Evolutionary conservation across 1,139 yeast species (phyloP), one percentile per base, ranked within the genome.

Genomic region (Lodderomyces parapsilosis): DNA sequence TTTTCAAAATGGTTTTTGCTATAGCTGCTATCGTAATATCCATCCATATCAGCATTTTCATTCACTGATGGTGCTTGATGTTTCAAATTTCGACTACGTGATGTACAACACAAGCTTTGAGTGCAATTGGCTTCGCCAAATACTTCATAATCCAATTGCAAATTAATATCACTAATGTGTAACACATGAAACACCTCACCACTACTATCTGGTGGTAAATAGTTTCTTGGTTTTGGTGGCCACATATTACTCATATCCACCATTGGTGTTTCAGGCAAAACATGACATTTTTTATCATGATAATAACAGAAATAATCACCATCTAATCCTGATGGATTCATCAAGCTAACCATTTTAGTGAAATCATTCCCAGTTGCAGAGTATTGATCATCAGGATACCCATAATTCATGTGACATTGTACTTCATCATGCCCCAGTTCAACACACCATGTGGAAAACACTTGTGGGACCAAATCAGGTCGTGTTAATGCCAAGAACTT

Each of bases 271-370:
- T 56, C 58, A 4, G 83, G 83, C 38, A 71, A 56, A 0, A 63
- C 54, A 53, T 80, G 76, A 37, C 73, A 64, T 4, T 57, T 56
- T 10, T 55, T 51, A 41, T 74, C 71, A 52, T 75, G 69, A 54
- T 65, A 78, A 52, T 76, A 71, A 55, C 84, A 80, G 56, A 74
- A 75, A 46, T 75, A 72, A 43, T 75, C 76, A 23, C 81, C 82
- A 53, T 80, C 84, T 27, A 68, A 54, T 2, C 74, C 66, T 42
- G 58, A 55, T 10, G 81, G 77, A 49, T 74, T 74, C 70, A 78
- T 74, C 39, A 71, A 50, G 20, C 66, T 64, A 23, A 77, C 55
- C 62, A 77, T 59, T 47, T 74, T 72, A 6, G 74, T 68, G 49
- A 78, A 72, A 50, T 78, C 80, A 28, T 47, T 44, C 8, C 65